A percentile compares a stretch with the other conserved stretches of the same genome.
phyloP scores from a whole-genome alignment of 1,139 yeast genomes.

The Kodamaea sp. region DNA sequence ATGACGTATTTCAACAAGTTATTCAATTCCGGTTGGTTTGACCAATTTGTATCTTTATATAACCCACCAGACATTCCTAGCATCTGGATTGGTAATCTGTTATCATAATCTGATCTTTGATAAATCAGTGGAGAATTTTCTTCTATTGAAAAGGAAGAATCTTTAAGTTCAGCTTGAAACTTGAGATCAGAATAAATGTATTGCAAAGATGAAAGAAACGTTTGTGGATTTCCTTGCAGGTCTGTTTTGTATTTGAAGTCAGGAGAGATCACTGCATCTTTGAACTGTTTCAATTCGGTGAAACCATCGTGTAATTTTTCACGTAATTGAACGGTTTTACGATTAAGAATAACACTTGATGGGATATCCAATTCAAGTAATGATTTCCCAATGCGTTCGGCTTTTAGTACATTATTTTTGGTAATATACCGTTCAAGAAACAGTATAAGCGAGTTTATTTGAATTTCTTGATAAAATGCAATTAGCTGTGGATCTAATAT shows the following conservation, averaged over 20 bases:
- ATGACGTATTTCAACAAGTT: slow-evolving; percentile 31
- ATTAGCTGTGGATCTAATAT: slow-evolving; percentile 9
- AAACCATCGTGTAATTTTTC: slow-evolving; percentile 48
- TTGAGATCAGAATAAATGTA: slow-evolving; percentile 61
- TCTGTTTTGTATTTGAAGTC: neutral
- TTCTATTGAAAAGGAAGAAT: slow-evolving; percentile 17
- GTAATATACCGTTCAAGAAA: slow-evolving; percentile 19
- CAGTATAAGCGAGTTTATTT: slow-evolving; percentile 4
- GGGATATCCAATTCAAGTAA: slow-evolving; percentile 67
- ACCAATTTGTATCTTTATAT: slow-evolving; percentile 24
- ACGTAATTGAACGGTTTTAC: slow-evolving; percentile 42
- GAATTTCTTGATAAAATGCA: slow-evolving; percentile 1
- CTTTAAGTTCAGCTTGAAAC: slow-evolving; percentile 47
- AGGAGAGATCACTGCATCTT: slow-evolving; percentile 1
- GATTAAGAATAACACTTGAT: slow-evolving; percentile 56
- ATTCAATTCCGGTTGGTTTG: slow-evolving; percentile 30
- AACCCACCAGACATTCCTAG: slow-evolving; percentile 14
- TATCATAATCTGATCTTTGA: slow-evolving; percentile 9
- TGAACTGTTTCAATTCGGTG: slow-evolving; percentile 23
- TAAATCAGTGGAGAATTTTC: slow-evolving; percentile 7
- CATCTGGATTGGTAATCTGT: slow-evolving; percentile 13
- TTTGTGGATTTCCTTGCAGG: slow-evolving; percentile 14
- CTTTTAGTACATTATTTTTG: slow-evolving; percentile 25
- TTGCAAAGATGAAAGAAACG: slow-evolving; percentile 53
- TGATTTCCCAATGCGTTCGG: slow-evolving; percentile 56